A percentile compares a stretch with the other conserved stretches of the same genome.
Conservation (phyloP, 2,329 filamentous ascomycete species). For the Endothia cerciana region DNA sequence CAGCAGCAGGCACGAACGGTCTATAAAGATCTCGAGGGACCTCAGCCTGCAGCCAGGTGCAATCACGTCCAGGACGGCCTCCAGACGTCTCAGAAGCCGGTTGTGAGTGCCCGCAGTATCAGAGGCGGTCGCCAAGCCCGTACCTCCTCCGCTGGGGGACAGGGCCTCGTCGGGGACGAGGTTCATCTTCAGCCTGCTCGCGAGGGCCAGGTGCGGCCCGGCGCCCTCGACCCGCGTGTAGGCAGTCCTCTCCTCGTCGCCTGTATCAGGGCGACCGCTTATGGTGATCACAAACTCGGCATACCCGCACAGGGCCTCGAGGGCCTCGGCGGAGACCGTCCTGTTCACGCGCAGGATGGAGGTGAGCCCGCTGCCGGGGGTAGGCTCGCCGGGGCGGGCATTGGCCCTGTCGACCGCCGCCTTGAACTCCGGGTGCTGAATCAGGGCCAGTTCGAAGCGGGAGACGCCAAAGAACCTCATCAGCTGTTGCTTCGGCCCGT, state of each 20-base stretch:
- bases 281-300: constrained; percentile 8
- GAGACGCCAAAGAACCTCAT: neutral
- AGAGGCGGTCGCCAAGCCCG: neutral
- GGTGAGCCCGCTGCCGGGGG: constrained; percentile 3
- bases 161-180: constrained; percentile 4
- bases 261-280: neutral
- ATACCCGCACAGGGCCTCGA: constrained; percentile 5
- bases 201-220: neutral
- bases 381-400: neutral
- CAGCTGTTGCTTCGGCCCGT: neutral
- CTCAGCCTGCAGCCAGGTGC: neutral
- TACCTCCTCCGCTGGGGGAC: neutral
- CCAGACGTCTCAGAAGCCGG: neutral
- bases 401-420: neutral
- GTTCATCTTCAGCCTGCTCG: constrained; percentile 8
- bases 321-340: neutral
- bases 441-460: constrained; percentile 1
- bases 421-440: constrained; percentile 12
- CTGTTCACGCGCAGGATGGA: neutral
- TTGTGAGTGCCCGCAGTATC: neutral
- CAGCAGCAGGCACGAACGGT: neutral
- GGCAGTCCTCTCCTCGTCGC: neutral
- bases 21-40: neutral
- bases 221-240: constrained; percentile 3
- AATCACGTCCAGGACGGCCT: constrained; percentile 1